These are phyloP conservation scores for Ophiostoma ulmi DNA, from an alignment of 2,329 filamentous ascomycete species.

Conservation along the genomic window DNA sequence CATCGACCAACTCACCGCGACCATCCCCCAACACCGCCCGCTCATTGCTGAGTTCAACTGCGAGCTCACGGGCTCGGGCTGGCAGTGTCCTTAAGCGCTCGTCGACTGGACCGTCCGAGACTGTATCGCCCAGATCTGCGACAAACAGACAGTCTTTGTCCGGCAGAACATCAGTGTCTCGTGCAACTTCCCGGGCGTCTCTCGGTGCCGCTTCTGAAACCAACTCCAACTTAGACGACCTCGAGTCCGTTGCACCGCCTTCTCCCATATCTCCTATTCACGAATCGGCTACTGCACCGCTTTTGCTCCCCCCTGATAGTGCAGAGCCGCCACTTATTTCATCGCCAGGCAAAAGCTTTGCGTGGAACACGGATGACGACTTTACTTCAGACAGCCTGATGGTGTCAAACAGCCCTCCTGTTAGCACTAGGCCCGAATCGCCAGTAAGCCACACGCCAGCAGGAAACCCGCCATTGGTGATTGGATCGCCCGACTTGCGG, in stretches of 20 bases:
- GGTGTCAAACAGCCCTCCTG: constrained; percentile 52
- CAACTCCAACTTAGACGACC: background rate
- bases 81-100: constrained; percentile 11
- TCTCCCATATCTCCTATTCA: background rate
- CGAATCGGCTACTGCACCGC: background rate
- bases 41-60: constrained; percentile 8
- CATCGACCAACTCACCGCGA: background rate
- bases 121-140: background rate
- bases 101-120: constrained; percentile 16
- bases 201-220: background rate
- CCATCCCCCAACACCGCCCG: background rate
- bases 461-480: background rate
- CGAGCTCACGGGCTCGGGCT: background rate
- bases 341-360: constrained; percentile 49
- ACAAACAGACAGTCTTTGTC: background rate
- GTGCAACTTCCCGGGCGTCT: background rate
- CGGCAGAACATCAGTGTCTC: background rate
- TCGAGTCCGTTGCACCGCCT: background rate
- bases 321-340: constrained; percentile 2
- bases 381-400: constrained; percentile 54
- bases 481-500: constrained; percentile 27
- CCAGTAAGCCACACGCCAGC: constrained; percentile 32
- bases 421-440: constrained; percentile 36
- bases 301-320: background rate
- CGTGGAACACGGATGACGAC: constrained; percentile 54